A percentile compares a stretch with the other conserved stretches of the same genome.
Evolutionary conservation across 768 basidiomycete genomes (phyloP).

Genomic region (Imleria badia): DNA sequence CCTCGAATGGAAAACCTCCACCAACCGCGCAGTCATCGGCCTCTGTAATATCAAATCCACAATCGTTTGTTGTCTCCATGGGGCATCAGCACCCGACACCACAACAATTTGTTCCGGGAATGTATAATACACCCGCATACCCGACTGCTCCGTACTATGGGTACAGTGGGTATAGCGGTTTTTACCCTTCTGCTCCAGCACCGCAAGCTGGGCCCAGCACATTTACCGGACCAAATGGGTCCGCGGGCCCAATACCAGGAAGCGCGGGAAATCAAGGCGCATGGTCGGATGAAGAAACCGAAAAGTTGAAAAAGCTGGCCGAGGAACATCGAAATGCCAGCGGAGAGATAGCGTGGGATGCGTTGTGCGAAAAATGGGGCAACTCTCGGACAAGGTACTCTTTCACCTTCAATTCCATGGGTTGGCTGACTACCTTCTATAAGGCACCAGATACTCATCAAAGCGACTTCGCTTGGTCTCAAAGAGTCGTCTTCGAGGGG

Average conservation of each 20-base stretch:
- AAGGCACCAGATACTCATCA: conserved; percentile 82
- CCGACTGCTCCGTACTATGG: conserved; percentile 66
- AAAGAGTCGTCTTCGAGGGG: conserved; percentile 72
- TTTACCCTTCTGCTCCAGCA: conserved; percentile 29
- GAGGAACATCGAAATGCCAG: conserved; percentile 59
- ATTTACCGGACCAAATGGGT: conserved; percentile 27
- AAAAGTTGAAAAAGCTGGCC: conserved; percentile 62
- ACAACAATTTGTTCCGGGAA: conserved; percentile 42
- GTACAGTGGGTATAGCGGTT: conserved; percentile 41
- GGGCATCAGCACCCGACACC: conserved; percentile 50
- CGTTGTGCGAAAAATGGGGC: conserved; percentile 73
- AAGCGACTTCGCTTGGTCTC: conserved; percentile 74
- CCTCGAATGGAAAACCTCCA: conserved; percentile 35
- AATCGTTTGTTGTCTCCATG: conserved; percentile 71
- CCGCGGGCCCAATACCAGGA: conserved; percentile 16
- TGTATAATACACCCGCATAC: conserved; percentile 42
- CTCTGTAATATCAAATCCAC: conserved; percentile 65
- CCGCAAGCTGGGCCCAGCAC: conserved; percentile 26
- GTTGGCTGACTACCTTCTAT: conserved; percentile 4
- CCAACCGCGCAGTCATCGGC: conserved; percentile 36
- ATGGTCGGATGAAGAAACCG: conserved; percentile 79
- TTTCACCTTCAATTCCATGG: not conserved
- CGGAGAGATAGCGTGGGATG: conserved; percentile 72
- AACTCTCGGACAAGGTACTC: conserved; percentile 66
- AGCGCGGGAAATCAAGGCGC: conserved; percentile 60